Evolutionary conservation across 1,139 yeast genomes (phyloP).

Genomic region (Blastobotrys capitulatus): DNA sequence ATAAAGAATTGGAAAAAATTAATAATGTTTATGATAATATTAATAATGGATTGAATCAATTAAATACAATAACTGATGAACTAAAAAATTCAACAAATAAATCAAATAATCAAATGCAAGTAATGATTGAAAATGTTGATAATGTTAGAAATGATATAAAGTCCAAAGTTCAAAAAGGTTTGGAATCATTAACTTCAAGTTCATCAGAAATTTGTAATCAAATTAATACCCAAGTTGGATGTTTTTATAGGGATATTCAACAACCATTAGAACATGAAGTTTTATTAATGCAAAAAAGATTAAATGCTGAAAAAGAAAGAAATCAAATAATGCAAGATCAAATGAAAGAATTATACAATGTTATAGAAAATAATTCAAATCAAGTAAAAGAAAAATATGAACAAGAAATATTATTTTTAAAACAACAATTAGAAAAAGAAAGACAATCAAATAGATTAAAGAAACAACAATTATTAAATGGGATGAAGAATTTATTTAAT

Average conservation of each 20-base stretch:
- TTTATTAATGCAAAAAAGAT: background rate
- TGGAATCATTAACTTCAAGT: conserved; percentile 2
- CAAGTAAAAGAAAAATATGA: conserved; percentile 1
- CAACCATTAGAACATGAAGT: conserved; percentile 7
- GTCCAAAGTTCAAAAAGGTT: conserved; percentile 8
- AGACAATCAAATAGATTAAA: background rate
- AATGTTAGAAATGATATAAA: conserved; percentile 9
- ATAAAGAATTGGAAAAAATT: conserved; percentile 7
- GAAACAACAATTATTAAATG: conserved; percentile 2
- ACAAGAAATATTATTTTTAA: background rate
- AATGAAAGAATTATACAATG: background rate
- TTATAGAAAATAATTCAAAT: background rate
- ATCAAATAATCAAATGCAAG: background rate
- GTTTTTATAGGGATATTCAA: conserved; percentile 8
- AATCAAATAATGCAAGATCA: background rate
- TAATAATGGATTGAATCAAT: background rate
- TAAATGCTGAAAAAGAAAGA: background rate
- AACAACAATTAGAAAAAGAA: conserved; percentile 1
- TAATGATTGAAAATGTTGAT: conserved; percentile 7
- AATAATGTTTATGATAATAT: background rate
- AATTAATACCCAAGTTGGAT: conserved; percentile 5
- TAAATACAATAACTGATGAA: background rate
- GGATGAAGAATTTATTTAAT: conserved; percentile 4
- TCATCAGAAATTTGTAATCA: conserved; percentile 5
- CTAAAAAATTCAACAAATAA: background rate